Evolutionary conservation across 495 filamentous ascomycete species (phyloP).

Genomic region (Wilcoxina mikolae): DNA sequence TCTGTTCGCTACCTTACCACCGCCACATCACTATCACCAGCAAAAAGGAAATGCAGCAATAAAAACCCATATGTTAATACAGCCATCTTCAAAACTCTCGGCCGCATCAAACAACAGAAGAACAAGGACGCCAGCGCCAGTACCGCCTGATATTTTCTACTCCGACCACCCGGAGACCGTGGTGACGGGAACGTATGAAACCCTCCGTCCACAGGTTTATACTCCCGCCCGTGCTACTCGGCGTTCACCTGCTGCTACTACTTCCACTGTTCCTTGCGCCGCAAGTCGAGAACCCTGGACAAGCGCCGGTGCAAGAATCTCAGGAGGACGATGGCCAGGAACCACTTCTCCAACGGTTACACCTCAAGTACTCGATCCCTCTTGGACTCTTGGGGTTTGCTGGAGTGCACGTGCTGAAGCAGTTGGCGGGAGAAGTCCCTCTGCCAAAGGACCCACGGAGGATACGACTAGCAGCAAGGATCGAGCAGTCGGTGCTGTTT

Average conservation of each 20-base stretch:
- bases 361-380: conserved; percentile 20
- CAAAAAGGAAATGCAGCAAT: too few species aligned
- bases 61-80: too few species aligned
- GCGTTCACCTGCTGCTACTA: conserved; percentile 21
- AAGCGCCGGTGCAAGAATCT: conserved; percentile 4
- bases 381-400: conserved; percentile 23
- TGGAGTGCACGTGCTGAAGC: conserved; percentile 23
- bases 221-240: conserved; percentile 24
- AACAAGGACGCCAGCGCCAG: too few species aligned
- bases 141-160: too few species aligned
- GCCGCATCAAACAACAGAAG: too few species aligned
- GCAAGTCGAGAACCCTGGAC: neutral
- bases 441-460: conserved; percentile 22
- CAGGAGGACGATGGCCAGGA: neutral
- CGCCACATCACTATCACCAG: too few species aligned
- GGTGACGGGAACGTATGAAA: conserved; percentile 21
- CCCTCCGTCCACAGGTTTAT: conserved; percentile 22
- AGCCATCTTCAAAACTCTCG: too few species aligned
- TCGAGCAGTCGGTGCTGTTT: conserved; percentile 24
- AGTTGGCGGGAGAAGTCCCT: conserved; percentile 24
- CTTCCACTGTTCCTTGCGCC: conserved; percentile 22
- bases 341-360: conserved; percentile 7
- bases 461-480: conserved; percentile 16
- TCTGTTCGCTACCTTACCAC: too few species aligned
- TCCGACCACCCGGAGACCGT: neutral